Conservation (phyloP, 805 yeast genomes). For the Candida xiaguanensis region DNA sequence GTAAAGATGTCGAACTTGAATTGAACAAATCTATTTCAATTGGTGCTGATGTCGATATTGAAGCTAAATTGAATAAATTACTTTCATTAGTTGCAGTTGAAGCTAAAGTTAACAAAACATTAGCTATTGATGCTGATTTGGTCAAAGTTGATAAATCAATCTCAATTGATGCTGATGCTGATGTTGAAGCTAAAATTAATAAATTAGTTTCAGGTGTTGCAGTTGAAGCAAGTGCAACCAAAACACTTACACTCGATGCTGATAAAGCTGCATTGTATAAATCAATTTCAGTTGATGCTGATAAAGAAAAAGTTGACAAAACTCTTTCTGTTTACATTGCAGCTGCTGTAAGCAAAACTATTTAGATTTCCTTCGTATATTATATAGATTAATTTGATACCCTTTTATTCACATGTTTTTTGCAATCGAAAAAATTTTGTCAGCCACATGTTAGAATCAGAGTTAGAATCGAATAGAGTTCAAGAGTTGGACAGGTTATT, state of each 20-base stretch:
- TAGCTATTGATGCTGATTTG: background rate
- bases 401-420: background rate
- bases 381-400: background rate
- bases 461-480: constrained; percentile 49
- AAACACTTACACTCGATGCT: background rate
- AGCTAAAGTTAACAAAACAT: background rate
- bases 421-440: background rate
- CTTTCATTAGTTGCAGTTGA: background rate
- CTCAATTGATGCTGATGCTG: background rate
- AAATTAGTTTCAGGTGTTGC: background rate
- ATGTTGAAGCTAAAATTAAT: background rate
- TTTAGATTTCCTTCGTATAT: background rate
- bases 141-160: background rate
- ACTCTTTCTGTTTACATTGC: background rate
- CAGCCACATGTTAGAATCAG: constrained; percentile 13
- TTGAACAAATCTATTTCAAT: background rate
- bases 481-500: constrained; percentile 56
- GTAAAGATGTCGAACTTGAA: background rate
- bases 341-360: background rate
- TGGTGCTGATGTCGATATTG: background rate
- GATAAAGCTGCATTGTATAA: background rate
- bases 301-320: background rate
- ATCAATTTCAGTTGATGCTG: background rate
- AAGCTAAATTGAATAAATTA: background rate
- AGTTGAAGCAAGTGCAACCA: background rate